phyloP scores from a whole-genome alignment of 257 asterid genomes.

The Solanum dulcamara region DNA sequence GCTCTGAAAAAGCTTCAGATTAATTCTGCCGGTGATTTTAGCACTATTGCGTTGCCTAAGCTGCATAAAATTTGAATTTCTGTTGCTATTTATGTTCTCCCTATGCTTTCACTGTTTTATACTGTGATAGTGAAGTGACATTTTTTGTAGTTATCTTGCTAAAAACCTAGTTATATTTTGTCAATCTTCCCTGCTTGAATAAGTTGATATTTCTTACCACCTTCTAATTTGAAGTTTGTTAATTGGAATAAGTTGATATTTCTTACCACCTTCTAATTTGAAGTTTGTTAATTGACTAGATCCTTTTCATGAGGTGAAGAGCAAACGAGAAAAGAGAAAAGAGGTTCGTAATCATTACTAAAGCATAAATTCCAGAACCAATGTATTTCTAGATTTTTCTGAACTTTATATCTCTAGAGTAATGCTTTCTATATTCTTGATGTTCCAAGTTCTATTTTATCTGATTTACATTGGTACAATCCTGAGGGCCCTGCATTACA shows the following conservation, averaged over 20 bases:
- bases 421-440: not conserved
- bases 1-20: not conserved
- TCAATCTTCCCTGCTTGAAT: not conserved
- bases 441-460: not conserved
- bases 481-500: not conserved
- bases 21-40: not conserved
- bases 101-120: not conserved
- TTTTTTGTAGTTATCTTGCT: not conserved
- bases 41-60: not conserved
- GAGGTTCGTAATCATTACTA: constrained; percentile 47
- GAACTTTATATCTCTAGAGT: not conserved
- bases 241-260: not conserved
- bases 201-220: not conserved
- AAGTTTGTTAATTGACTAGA: constrained; percentile 33
- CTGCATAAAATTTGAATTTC: not conserved
- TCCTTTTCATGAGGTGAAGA: constrained; percentile 79
- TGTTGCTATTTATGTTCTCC: not conserved
- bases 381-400: not conserved
- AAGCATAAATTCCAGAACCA: not conserved
- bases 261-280: constrained; percentile 14
- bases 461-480: not conserved
- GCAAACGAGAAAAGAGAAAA: constrained; percentile 89
- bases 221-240: constrained; percentile 18
- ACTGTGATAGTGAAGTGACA: not conserved
- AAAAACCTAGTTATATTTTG: not conserved